These are phyloP conservation scores for Talaromyces sp. DNA, from an alignment of 2,329 filamentous ascomycete species.

Conservation along the genomic window DNA sequence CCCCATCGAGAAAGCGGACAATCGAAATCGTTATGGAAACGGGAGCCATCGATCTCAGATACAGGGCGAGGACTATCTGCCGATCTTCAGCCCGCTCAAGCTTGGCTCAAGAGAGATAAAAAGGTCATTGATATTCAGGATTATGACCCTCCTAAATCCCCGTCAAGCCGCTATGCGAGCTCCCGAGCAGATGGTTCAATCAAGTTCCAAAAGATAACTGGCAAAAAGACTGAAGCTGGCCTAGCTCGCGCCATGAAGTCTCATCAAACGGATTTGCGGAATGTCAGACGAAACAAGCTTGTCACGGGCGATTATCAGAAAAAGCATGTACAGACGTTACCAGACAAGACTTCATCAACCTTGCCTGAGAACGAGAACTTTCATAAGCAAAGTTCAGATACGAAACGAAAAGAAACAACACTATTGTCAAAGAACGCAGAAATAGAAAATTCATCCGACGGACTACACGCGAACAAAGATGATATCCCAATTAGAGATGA, in stretches of 20 bases:
- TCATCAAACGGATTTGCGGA: conserved; percentile 11
- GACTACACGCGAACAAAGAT: background rate
- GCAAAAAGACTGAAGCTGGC: background rate
- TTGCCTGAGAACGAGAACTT: background rate
- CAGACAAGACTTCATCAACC: background rate
- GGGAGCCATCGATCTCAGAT: background rate
- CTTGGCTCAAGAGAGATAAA: conserved; percentile 16
- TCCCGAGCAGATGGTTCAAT: background rate
- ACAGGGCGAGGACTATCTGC: conserved; percentile 7
- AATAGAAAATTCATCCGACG: background rate
- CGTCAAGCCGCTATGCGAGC: conserved; percentile 22
- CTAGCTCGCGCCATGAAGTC: background rate
- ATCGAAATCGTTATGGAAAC: conserved; percentile 3
- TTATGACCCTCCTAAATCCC: conserved; percentile 37
- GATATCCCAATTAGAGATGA: background rate
- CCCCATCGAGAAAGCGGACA: background rate
- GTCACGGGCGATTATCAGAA: background rate
- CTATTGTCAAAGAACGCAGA: background rate
- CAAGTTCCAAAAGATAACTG: background rate
- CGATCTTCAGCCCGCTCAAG: background rate
- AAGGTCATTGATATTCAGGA: conserved; percentile 22
- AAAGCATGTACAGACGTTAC: background rate
- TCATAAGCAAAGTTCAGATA: background rate
- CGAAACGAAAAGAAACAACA: background rate
- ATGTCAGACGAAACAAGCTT: conserved; percentile 11